Base-by-base conservation (phyloP, 768 basidiomycete species). In the Sistotremastrum suecicum region DNA sequence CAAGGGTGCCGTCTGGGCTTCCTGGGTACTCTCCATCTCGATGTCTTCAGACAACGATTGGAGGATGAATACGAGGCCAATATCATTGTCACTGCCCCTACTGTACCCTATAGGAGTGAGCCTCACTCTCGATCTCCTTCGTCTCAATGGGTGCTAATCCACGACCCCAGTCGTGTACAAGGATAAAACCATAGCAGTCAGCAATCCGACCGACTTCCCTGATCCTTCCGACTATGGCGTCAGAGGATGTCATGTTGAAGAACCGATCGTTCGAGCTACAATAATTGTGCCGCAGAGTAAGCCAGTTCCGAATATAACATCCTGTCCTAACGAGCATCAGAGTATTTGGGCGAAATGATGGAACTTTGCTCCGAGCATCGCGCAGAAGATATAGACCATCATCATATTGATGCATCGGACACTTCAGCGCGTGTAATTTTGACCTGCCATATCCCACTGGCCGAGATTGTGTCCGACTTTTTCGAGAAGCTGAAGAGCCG, bases 41-140 rank as follows among this genome's bases (percentile, higher is more conserved):
- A 94, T 54, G 85, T 92, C 36, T 89, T 90, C 62, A 81, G 91
- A 20, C 95, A 99, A 59, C 76, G 95, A 9, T 68, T 99, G 3
- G 95, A 98, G 62, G 95, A 99, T 54, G 95, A 99, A 60, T 90
- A 95, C 54, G 80, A 89, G 48, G 86, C 91, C 33, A 90, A 84
- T 56, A 80, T 98, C 47, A 90, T 98, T 53, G 76, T 98, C 46
- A 99, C 95, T 7, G 84, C 91, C 3, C 95, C 95, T 1, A 91
- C 91, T 2, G 94, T 98, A 12, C 91, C 94, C 30, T 91, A 90
- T 61, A 84, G 88, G 68, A 63, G 91, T 86, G 44, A 48, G 63
- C 32, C 42, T 41, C 45, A 42, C 20, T 10, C 11, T 12, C 32
- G 40, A 8, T 37, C 6, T 7, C n/a, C 29, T 12, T 11, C 3